These are phyloP conservation scores for Irpex sp. DNA, from an alignment of 1,284 basidiomycete genomes.

Conservation along the genomic window DNA sequence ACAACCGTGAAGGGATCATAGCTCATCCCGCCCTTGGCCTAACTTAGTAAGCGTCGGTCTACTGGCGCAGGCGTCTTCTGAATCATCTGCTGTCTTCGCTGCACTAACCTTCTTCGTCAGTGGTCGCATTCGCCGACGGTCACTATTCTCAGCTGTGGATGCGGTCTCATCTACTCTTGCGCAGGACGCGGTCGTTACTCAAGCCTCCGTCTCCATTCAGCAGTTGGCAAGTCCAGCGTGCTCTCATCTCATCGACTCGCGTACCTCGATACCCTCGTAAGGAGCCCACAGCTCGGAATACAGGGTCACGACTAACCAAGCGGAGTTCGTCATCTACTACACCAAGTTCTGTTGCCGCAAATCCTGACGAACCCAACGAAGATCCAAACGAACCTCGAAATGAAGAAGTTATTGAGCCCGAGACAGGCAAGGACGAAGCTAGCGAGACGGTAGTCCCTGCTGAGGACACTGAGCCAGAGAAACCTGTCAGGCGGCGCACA, in stretches of 20 bases:
- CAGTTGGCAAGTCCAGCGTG: slow-evolving; percentile 24
- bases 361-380: slow-evolving; percentile 14
- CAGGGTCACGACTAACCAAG: slow-evolving; percentile 29
- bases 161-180: slow-evolving; percentile 52
- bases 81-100: not conserved
- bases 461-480: not conserved
- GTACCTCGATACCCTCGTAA: slow-evolving; percentile 33
- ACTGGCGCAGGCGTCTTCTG: slow-evolving; percentile 4
- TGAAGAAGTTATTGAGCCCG: slow-evolving; percentile 28
- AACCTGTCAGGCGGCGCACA: slow-evolving; percentile 2
- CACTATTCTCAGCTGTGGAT: slow-evolving; percentile 32
- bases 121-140: not conserved
- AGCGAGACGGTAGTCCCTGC: slow-evolving; percentile 17
- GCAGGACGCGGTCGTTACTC: slow-evolving; percentile 46
- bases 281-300: slow-evolving; percentile 21
- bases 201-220: slow-evolving; percentile 29
- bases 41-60: not conserved
- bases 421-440: slow-evolving; percentile 26
- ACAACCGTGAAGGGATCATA: not conserved
- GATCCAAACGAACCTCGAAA: slow-evolving; percentile 21
- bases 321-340: slow-evolving; percentile 31
- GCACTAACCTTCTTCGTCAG: slow-evolving; percentile 1
- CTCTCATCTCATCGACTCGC: slow-evolving; percentile 31
- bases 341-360: slow-evolving; percentile 15
- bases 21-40: not conserved